These are phyloP conservation scores for Ceratobasidium sp. DNA, from an alignment of 1,284 basidiomycete genomes.

Conservation along the genomic window DNA sequence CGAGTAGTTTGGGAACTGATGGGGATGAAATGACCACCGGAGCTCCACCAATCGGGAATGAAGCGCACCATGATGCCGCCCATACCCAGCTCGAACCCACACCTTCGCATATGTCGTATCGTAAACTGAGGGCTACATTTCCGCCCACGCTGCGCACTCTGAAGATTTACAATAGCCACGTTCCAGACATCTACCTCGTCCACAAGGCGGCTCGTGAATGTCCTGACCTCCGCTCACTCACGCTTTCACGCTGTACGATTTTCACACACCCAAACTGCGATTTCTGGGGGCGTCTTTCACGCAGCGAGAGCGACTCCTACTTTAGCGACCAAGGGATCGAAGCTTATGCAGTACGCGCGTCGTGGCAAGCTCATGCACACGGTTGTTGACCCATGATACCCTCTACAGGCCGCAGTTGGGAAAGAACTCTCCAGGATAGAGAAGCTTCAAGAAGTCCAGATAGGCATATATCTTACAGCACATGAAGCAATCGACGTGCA, in stretches of 20 bases:
- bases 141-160: constrained; percentile 12
- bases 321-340: constrained; percentile 22
- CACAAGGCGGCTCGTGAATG: constrained; percentile 20
- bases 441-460: not conserved
- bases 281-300: constrained; percentile 24
- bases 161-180: constrained; percentile 26
- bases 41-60: not conserved
- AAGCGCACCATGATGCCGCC: not conserved
- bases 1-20: not conserved
- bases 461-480: constrained; percentile 24
- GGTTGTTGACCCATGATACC: not conserved
- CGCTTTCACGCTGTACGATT: constrained; percentile 26
- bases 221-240: constrained; percentile 7
- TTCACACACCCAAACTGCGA: not conserved
- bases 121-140: constrained; percentile 11
- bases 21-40: not conserved
- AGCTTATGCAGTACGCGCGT: constrained; percentile 15
- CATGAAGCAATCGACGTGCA: constrained; percentile 19
- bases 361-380: not conserved
- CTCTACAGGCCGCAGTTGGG: constrained; percentile 11
- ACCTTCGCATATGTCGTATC: constrained; percentile 19
- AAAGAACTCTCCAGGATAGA: constrained; percentile 16
- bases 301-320: constrained; percentile 28
- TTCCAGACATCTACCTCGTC: constrained; percentile 30
- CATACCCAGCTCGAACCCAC: not conserved